Evolutionary conservation across 768 basidiomycete species (phyloP).

Genomic region (Mycena metata): DNA sequence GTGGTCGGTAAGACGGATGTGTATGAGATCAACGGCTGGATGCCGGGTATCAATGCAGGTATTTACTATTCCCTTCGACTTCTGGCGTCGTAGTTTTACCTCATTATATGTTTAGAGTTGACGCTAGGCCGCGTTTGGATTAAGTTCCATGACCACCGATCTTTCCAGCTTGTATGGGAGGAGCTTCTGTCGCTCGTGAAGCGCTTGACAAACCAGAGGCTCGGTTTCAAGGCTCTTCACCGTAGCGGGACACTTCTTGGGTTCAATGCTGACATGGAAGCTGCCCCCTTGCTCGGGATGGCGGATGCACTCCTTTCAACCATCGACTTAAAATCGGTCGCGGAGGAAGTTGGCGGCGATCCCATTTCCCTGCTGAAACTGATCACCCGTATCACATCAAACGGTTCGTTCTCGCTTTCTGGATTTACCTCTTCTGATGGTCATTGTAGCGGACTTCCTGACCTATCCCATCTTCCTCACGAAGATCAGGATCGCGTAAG

Average conservation of each 20-base stretch:
- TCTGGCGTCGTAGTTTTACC: too few species aligned
- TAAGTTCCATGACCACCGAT: too few species aligned
- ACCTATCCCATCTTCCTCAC: conserved; percentile 3
- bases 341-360: too few species aligned
- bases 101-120: too few species aligned
- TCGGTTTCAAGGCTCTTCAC: conserved; percentile 18
- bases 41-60: conserved; percentile 13
- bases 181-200: not conserved
- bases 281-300: conserved; percentile 21
- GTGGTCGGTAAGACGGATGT: conserved; percentile 6
- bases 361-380: too few species aligned
- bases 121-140: too few species aligned
- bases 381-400: conserved; percentile 4
- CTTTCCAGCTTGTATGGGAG: too few species aligned
- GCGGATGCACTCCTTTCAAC: conserved; percentile 12
- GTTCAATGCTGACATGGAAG: conserved; percentile 24
- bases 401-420: not conserved
- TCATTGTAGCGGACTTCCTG: conserved; percentile 12
- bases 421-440: conserved; percentile 6
- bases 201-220: conserved; percentile 3
- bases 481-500: not conserved
- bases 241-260: conserved; percentile 17
- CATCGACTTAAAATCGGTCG: not conserved
- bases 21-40: conserved; percentile 4
- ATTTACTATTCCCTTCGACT: not conserved